phyloP scores from a whole-genome alignment of 179 eudicot species.

The Monotropa hypopitys region DNA sequence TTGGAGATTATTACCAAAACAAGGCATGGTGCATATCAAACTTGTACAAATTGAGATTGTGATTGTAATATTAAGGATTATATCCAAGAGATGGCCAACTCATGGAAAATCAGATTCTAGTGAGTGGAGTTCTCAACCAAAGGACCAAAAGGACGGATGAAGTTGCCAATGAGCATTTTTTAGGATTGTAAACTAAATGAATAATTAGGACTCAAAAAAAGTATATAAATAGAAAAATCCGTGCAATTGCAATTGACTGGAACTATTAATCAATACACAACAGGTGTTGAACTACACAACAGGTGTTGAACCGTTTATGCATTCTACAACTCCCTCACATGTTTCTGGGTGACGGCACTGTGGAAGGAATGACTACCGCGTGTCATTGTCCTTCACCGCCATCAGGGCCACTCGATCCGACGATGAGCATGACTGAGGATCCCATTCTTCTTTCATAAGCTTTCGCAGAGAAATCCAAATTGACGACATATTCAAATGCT shows the following conservation, averaged over 20 bases:
- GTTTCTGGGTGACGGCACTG: too few relatives aligned
- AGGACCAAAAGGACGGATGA: not conserved
- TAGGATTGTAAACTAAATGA: not conserved
- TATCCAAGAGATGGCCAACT: not conserved
- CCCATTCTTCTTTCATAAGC: conserved; percentile 38
- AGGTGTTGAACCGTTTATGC: too few relatives aligned
- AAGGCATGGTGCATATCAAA: not conserved
- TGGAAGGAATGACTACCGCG: conserved; percentile 32
- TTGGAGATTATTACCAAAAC: not conserved
- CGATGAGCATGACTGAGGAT: conserved; percentile 19
- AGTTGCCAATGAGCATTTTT: not conserved
- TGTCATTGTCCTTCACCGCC: conserved; percentile 13
- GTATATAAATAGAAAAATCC: not conserved
- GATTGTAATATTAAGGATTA: not conserved
- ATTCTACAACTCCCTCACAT: too few relatives aligned
- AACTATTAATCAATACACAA: not conserved
- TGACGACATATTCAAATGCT: not conserved
- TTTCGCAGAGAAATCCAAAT: conserved; percentile 26
- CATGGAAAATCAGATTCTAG: not conserved
- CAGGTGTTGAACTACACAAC: conserved; percentile 13
- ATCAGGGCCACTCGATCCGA: conserved; percentile 16
- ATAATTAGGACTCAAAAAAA: not conserved
- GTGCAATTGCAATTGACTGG: not conserved
- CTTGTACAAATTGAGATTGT: not conserved
- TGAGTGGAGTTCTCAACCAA: not conserved